Evolutionary conservation across 257 asterid genomes (phyloP).

Genomic region (Solanum lycopersicoides): DNA sequence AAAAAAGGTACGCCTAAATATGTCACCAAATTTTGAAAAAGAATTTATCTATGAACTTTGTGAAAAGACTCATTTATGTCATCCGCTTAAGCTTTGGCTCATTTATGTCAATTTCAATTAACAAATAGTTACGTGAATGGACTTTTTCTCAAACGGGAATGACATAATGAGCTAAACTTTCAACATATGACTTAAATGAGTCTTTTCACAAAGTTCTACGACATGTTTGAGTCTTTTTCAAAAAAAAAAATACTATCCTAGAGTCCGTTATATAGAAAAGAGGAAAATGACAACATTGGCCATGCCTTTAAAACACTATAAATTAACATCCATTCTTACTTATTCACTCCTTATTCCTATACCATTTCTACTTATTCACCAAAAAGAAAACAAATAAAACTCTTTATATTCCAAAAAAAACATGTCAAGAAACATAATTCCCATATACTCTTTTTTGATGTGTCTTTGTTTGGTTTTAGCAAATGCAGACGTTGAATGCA

Average conservation of each 20-base stretch:
- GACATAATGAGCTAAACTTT: no score
- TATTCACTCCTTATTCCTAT: background rate
- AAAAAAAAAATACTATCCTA: background rate
- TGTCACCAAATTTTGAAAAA: no score
- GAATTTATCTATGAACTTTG: fast-evolving
- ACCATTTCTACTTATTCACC: background rate
- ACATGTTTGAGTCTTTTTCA: no score
- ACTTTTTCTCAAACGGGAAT: no score
- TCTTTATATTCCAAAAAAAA: background rate
- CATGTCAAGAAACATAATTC: background rate
- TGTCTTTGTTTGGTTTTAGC: background rate
- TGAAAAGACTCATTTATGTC: no score
- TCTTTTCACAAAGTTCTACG: no score
- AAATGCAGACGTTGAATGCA: conserved; percentile 12
- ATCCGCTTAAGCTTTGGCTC: no score
- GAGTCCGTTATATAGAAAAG: background rate
- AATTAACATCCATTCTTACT: background rate
- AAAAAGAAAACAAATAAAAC: background rate
- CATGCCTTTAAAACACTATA: background rate
- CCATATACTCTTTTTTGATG: background rate
- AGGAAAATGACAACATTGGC: background rate
- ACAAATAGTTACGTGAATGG: no score
- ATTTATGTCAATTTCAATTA: no score
- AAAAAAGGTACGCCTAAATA: no score
- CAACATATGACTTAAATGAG: fast-evolving